Evolutionary conservation across 768 basidiomycete species (phyloP).

Genomic region (Lenzites betulinus): DNA sequence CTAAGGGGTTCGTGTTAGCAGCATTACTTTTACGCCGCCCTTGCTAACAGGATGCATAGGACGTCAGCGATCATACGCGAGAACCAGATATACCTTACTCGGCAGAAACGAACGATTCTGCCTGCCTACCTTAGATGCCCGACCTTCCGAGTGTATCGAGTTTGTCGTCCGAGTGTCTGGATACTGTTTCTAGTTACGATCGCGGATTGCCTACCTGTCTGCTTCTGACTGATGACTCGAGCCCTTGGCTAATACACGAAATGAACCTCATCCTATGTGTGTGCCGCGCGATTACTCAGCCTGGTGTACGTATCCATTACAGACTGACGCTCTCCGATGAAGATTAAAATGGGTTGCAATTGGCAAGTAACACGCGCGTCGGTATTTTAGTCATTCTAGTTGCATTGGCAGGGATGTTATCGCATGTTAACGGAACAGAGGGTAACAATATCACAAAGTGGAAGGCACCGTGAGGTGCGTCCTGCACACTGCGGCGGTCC

Average conservation of each 20-base stretch:
- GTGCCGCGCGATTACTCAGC: not conserved
- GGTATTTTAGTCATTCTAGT: too few species aligned
- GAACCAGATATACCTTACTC: constrained; percentile 14
- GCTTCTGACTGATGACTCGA: not conserved
- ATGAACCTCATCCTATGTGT: not conserved
- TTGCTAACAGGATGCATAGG: constrained; percentile 1
- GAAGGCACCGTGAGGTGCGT: too few species aligned
- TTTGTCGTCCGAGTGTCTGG: not conserved
- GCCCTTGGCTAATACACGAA: constrained; percentile 1
- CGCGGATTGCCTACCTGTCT: not conserved
- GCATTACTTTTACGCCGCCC: too few species aligned
- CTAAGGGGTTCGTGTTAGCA: too few species aligned
- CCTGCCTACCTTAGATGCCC: not conserved
- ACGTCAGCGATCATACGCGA: constrained; percentile 9
- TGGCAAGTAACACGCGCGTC: too few species aligned
- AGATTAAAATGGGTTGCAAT: too few species aligned
- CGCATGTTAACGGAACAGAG: too few species aligned
- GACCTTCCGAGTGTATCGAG: not conserved
- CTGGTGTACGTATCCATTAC: not conserved
- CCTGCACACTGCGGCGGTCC: too few species aligned
- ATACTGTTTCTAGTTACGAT: not conserved
- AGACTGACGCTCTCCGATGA: too few species aligned
- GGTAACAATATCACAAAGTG: too few species aligned
- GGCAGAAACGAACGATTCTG: not conserved
- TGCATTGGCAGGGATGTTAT: too few species aligned